phyloP scores from a whole-genome alignment of 495 filamentous ascomycete species.

The Aspergillus haitiensis region DNA sequence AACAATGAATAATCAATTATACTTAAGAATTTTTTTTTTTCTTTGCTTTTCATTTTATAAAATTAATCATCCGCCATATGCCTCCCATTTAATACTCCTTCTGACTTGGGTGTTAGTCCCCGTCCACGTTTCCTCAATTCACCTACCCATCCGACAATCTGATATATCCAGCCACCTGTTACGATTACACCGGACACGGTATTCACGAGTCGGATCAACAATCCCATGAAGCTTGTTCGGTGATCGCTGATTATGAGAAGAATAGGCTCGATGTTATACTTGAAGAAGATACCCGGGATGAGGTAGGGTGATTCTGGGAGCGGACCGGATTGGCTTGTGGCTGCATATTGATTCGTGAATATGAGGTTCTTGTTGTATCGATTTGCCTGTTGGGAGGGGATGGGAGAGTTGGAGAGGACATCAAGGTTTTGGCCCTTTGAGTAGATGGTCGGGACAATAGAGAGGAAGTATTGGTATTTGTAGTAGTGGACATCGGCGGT shows the following conservation, averaged over 20 bases:
- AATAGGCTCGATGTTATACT: slow-evolving; percentile 98
- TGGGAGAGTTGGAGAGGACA: slow-evolving; percentile 32
- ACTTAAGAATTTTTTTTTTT: too few relatives aligned
- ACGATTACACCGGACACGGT: slow-evolving; percentile 64
- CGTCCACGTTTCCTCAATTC: slow-evolving; percentile 39
- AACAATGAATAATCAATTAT: too few relatives aligned
- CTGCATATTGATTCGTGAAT: slow-evolving; percentile 97
- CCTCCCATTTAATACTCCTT: slow-evolving; percentile 61
- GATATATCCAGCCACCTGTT: slow-evolving; percentile 63
- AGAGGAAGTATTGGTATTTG: slow-evolving; percentile 98
- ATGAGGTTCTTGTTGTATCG: slow-evolving; percentile 55
- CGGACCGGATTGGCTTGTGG: slow-evolving; percentile 74
- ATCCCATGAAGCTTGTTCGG: slow-evolving; percentile 67
- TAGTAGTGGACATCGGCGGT: slow-evolving; percentile 75
- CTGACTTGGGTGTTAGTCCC: slow-evolving; percentile 42
- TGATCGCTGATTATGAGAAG: slow-evolving; percentile 80
- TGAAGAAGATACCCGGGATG: slow-evolving; percentile 95
- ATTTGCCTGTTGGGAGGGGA: slow-evolving; percentile 22
- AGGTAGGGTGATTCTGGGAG: slow-evolving; percentile 61
- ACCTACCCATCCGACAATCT: slow-evolving; percentile 56
- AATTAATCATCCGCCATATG: slow-evolving; percentile 42
- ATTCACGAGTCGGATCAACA: slow-evolving; percentile 74
- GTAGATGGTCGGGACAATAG: slow-evolving; percentile 94
- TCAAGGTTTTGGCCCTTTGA: slow-evolving; percentile 55
- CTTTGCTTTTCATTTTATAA: too few relatives aligned